Evolutionary conservation across 768 basidiomycete species (phyloP), one percentile per base, ranked within the genome.

Genomic region (Phlegmacium glaucopus): DNA sequence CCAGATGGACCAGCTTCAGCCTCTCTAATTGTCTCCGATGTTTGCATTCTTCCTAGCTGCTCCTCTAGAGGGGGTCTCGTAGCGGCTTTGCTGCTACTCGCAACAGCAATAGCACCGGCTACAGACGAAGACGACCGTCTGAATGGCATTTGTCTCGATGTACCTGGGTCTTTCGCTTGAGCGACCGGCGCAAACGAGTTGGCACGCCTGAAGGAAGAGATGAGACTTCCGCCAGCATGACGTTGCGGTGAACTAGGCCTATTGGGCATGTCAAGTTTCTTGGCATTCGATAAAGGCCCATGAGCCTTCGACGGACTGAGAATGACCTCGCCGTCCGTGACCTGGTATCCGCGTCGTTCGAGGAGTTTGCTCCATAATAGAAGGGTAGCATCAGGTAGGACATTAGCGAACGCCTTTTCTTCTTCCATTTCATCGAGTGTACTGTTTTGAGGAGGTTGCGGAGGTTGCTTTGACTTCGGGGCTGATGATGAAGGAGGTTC

Each of bases 291-390:
- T 22, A 5, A 5, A 5, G 22, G 22, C 5, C 22, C 22, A 5
- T 22, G 3, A 22, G 22, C 47, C 60, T 82, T 84, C 4, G 76
- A 73, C 1, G 84, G 83, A 49, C 80, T 85, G 17, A 79, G 76
- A 6, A 85, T 61, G 41, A 90, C 74, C 52, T 78, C 74, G 8
- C 82, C 79, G 16, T 70, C 72, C 15, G 75, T 65, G 45, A 87
- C 64, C 52, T 81, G 76, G 62, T 83, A 87, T 9, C 87, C 88
- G 8, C 87, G 77, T 22, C 77, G 69, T 47, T 78, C 75, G 25
- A 90, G 75, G 18, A 90, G 78, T 51, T 76, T 76, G 42, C 78
- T 73, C 88, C 88, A 90, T 7, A 90, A 72, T 48, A 82, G 79
- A 35, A 85, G 71, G 1, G 83, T 84, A 3, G 82, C 72, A 0